Evolutionary conservation across 495 filamentous ascomycete genomes (phyloP).

Genomic region (Podospora fimiseda): DNA sequence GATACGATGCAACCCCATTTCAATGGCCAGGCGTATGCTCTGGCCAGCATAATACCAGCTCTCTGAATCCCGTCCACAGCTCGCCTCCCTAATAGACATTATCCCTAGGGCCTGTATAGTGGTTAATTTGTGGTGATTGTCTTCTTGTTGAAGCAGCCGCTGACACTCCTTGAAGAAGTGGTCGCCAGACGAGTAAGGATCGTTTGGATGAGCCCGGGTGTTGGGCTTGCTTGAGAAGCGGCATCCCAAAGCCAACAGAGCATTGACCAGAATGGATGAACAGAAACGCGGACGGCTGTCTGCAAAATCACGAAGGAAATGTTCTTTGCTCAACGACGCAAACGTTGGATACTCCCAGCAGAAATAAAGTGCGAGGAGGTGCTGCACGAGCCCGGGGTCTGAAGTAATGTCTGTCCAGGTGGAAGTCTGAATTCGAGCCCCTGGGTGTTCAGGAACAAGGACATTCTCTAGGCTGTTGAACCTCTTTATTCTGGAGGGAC

Average conservation of each 20-base stretch:
- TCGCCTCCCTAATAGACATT: conserved; percentile 63
- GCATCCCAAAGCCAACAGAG: conserved; percentile 65
- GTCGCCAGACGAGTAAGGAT: conserved; percentile 60
- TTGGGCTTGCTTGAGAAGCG: conserved; percentile 62
- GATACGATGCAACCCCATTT: conserved; percentile 56
- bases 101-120: conserved; percentile 73
- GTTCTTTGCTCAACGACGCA: conserved; percentile 62
- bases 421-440: conserved; percentile 32
- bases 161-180: conserved; percentile 66
- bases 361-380: conserved; percentile 67
- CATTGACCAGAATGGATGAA: conserved; percentile 69
- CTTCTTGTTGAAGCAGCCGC: conserved; percentile 49
- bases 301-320: conserved; percentile 62
- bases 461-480: conserved; percentile 33
- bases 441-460: conserved; percentile 28
- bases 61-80: conserved; percentile 58
- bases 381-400: conserved; percentile 52
- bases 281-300: conserved; percentile 54
- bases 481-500: conserved; percentile 13
- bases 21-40: conserved; percentile 58
- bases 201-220: conserved; percentile 54
- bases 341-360: conserved; percentile 76
- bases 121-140: conserved; percentile 57
- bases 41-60: conserved; percentile 62
- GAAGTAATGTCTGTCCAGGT: conserved; percentile 58